Evolutionary conservation across 345 rosid genomes (phyloP).

Genomic region (Pelargonium nanum): DNA sequence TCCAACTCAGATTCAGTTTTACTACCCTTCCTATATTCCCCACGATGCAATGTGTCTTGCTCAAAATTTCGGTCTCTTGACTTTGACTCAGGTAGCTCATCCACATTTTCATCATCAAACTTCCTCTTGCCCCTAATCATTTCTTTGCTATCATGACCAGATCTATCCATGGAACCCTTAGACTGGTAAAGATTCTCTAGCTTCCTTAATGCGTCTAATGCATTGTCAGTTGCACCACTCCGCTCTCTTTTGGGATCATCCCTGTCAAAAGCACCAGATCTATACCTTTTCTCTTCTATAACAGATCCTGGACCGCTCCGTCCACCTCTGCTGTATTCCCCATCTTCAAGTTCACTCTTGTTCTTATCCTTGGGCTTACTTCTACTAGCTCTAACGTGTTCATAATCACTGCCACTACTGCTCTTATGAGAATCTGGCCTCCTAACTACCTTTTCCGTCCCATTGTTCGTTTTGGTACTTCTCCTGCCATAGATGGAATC

Average conservation of each 20-base stretch:
- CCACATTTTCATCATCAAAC: constrained; percentile 12
- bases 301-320: neutral
- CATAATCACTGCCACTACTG: neutral
- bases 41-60: constrained; percentile 4
- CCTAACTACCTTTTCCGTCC: neutral
- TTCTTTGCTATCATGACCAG: constrained; percentile 7
- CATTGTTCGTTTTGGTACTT: neutral
- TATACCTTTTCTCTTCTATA: neutral
- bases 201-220: neutral
- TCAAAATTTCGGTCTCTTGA: constrained; percentile 14
- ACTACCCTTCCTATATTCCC: constrained; percentile 5
- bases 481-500: neutral
- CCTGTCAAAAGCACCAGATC: neutral
- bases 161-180: constrained; percentile 5
- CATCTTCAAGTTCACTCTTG: neutral
- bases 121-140: constrained; percentile 22
- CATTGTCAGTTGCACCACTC: neutral
- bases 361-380: neutral
- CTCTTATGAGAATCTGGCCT: neutral
- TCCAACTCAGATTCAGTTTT: constrained; percentile 7
- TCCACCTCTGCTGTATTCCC: neutral
- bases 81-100: constrained; percentile 15
- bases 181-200: neutral
- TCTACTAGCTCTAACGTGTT: neutral
- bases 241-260: neutral